A percentile compares a stretch with the other conserved stretches of the same genome.
Conservation (phyloP, 73 alveolate genomes). For the Paramecium sexaurelia region DNA sequence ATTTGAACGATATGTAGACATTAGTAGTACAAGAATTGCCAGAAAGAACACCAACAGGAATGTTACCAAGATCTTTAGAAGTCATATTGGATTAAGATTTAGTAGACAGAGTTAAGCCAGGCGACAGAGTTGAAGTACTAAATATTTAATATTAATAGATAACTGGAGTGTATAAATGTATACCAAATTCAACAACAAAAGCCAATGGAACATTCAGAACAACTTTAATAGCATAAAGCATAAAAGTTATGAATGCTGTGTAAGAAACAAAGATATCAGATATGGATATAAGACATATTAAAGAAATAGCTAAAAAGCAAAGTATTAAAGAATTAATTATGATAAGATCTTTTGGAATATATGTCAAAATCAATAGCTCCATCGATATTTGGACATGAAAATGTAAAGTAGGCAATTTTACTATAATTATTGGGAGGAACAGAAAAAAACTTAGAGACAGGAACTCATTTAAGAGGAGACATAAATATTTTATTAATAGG, state of each 20-base stretch:
- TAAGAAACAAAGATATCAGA: slow-evolving; percentile 81
- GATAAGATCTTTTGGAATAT: slow-evolving; percentile 84
- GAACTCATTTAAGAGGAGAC: slow-evolving; percentile 99
- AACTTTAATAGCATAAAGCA: slow-evolving; percentile 82
- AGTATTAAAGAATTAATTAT: neutral
- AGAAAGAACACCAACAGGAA: slow-evolving; percentile 99
- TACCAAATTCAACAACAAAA: slow-evolving; percentile 75
- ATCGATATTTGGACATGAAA: slow-evolving; percentile 95
- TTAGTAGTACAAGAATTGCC: slow-evolving; percentile 98
- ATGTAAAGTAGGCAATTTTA: slow-evolving; percentile 93
- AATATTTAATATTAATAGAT: slow-evolving; percentile 69
- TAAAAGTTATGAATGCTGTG: slow-evolving; percentile 74
- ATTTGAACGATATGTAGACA: slow-evolving; percentile 88
- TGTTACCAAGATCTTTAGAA: slow-evolving; percentile 96
- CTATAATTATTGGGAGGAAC: slow-evolving; percentile 97
- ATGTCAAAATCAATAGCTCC: slow-evolving; percentile 97
- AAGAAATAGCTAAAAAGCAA: slow-evolving; percentile 80
- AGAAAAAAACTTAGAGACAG: slow-evolving; percentile 89
- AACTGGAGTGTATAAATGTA: slow-evolving; percentile 94
- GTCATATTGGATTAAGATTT: slow-evolving; percentile 92
- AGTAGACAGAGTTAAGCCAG: slow-evolving; percentile 98
- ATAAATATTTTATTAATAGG: slow-evolving; percentile 98
- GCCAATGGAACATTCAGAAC: slow-evolving; percentile 84
- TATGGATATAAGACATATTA: slow-evolving; percentile 86
- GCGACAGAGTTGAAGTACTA: slow-evolving; percentile 90